Evolutionary conservation across 768 basidiomycete genomes (phyloP).

Genomic region (Pleurotus cornucopiae): DNA sequence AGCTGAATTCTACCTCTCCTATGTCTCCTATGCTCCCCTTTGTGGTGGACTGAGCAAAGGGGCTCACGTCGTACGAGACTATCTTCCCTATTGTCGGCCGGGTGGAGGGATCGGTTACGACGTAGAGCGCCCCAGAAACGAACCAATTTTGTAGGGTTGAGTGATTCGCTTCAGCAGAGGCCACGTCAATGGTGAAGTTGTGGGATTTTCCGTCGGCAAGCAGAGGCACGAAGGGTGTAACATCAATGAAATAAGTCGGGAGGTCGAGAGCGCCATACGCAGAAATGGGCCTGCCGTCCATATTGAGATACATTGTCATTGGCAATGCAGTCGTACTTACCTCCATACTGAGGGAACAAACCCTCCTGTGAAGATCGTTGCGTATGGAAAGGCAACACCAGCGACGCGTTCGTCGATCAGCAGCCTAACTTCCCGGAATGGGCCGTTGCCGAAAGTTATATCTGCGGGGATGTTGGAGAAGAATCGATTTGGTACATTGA

Average conservation of each 20-base stretch:
- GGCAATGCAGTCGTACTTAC: neutral
- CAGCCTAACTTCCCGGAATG: slow-evolving; percentile 47
- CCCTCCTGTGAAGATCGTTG: slow-evolving; percentile 74
- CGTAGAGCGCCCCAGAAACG: slow-evolving; percentile 67
- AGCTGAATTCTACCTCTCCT: slow-evolving; percentile 55
- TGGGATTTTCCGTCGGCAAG: slow-evolving; percentile 66
- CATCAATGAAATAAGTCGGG: slow-evolving; percentile 73
- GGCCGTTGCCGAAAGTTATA: slow-evolving; percentile 38
- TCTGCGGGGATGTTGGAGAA: slow-evolving; percentile 47
- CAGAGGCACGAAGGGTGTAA: slow-evolving; percentile 73
- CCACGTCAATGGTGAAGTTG: slow-evolving; percentile 68
- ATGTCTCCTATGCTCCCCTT: slow-evolving; percentile 36
- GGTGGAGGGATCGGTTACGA: slow-evolving; percentile 59
- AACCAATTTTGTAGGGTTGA: slow-evolving; percentile 73
- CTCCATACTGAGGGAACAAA: slow-evolving; percentile 66
- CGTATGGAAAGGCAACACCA: slow-evolving; percentile 45
- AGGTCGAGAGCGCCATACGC: slow-evolving; percentile 75
- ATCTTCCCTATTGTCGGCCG: slow-evolving; percentile 66
- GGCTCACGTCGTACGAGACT: slow-evolving; percentile 48
- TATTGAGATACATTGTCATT: neutral
- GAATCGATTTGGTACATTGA: slow-evolving; percentile 61
- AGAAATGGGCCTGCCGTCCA: slow-evolving; percentile 49
- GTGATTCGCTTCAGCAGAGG: slow-evolving; percentile 62
- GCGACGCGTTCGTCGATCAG: slow-evolving; percentile 45
- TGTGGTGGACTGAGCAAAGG: slow-evolving; percentile 49